These are phyloP conservation scores for Pestalotiopsis sp. DNA, from an alignment of 2,329 filamentous ascomycete genomes.

Conservation along the genomic window DNA sequence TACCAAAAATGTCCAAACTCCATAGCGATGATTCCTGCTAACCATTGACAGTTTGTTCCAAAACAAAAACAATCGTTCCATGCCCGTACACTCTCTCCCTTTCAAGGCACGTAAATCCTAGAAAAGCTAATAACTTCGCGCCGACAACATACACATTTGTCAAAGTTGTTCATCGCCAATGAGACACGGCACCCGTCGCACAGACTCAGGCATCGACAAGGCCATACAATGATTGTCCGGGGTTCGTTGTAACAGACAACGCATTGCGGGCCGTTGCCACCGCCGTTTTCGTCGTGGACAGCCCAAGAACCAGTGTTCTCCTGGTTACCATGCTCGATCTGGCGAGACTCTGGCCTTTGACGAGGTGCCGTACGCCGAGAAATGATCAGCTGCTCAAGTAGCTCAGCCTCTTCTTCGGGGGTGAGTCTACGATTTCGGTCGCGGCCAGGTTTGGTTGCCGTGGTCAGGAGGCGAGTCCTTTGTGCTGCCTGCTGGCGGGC, in stretches of 20 bases:
- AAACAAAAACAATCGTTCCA: neutral
- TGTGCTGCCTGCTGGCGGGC: slow-evolving; percentile 69
- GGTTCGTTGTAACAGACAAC: slow-evolving; percentile 91
- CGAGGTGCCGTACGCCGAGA: slow-evolving; percentile 45
- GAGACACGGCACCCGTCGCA: slow-evolving; percentile 95
- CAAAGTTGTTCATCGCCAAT: slow-evolving; percentile 95
- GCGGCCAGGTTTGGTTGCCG: slow-evolving; percentile 41
- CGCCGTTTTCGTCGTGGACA: slow-evolving; percentile 70
- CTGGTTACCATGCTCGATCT: slow-evolving; percentile 14
- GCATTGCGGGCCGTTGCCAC: slow-evolving; percentile 76
- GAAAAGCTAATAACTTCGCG: slow-evolving; percentile 88
- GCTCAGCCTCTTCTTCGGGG: slow-evolving; percentile 61
- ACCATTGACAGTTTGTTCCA: neutral
- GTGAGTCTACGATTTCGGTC: slow-evolving; percentile 42
- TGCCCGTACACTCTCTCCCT: neutral
- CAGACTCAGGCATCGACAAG: slow-evolving; percentile 89
- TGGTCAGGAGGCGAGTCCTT: slow-evolving; percentile 68
- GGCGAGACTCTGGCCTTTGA: slow-evolving; percentile 14
- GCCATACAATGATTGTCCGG: slow-evolving; percentile 91
- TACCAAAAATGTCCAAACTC: neutral
- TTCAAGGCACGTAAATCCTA: slow-evolving; percentile 81
- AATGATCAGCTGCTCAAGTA: slow-evolving; percentile 64
- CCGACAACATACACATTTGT: slow-evolving; percentile 92
- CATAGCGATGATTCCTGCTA: neutral
- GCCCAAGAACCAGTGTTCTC: slow-evolving; percentile 57